These are phyloP conservation scores for Cyphellophora attinorum DNA, from an alignment of 2,329 filamentous ascomycete genomes.

Conservation along the genomic window DNA sequence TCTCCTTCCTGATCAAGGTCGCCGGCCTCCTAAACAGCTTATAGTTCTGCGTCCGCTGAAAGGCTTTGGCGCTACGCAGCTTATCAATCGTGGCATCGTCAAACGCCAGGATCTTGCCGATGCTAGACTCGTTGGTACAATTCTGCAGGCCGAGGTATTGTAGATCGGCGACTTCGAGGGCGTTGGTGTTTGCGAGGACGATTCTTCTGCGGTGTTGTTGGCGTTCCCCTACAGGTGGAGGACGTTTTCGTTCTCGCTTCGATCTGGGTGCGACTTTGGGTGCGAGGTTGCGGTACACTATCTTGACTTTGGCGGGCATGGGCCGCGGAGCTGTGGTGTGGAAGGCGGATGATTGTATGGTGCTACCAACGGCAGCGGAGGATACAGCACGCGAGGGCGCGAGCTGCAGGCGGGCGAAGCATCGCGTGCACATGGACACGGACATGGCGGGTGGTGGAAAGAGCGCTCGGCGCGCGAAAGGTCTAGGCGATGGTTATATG, in stretches of 20 bases:
- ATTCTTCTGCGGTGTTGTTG: conserved; percentile 82
- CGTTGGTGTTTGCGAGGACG: conserved; percentile 88
- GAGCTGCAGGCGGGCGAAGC: neutral
- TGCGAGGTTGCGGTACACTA: neutral
- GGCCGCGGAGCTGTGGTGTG: neutral
- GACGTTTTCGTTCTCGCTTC: conserved; percentile 29
- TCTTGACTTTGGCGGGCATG: neutral
- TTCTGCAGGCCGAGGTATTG: conserved; percentile 48
- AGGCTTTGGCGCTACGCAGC: conserved; percentile 74
- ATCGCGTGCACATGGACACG: conserved; percentile 1
- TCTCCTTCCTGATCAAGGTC: conserved; percentile 67
- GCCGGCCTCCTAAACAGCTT: conserved; percentile 73
- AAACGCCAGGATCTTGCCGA: conserved; percentile 58
- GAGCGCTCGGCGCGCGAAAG: too few species aligned
- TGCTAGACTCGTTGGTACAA: conserved; percentile 44
- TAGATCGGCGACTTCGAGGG: conserved; percentile 64
- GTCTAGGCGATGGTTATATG: too few species aligned
- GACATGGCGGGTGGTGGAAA: too few species aligned
- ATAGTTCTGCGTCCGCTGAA: conserved; percentile 87
- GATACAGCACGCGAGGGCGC: neutral
- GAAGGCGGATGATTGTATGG: neutral
- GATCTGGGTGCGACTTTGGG: neutral
- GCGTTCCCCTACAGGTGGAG: conserved; percentile 66
- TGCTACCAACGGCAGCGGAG: too few species aligned
- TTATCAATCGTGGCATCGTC: conserved; percentile 64